A percentile compares a stretch with the other conserved stretches of the same genome.
These are phyloP conservation scores for Salicornia ramosissima DNA, from an alignment of 148 eudicot species.

Conservation along the genomic window DNA sequence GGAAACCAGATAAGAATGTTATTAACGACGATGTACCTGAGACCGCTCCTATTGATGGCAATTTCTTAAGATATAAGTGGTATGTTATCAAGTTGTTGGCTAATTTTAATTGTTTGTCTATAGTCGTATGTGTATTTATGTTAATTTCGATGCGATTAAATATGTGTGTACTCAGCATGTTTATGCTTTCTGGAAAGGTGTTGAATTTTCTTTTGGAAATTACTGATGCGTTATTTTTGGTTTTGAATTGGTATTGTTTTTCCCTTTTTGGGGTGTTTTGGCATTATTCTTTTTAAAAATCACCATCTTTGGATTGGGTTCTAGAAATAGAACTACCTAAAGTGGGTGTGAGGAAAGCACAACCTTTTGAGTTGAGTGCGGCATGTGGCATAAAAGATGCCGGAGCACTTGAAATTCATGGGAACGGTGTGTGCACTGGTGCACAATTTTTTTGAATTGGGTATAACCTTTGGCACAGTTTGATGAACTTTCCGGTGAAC, in stretches of 20 bases:
- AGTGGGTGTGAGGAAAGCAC: too few species aligned
- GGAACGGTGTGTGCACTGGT: too few species aligned
- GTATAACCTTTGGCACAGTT: too few species aligned
- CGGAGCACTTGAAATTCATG: too few species aligned
- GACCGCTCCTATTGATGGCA: constrained; percentile 65
- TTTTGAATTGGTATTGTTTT: background rate
- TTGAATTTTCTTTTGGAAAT: background rate
- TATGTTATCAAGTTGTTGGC: constrained; percentile 13
- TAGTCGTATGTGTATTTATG: background rate
- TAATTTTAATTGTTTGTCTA: background rate
- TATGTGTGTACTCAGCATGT: background rate
- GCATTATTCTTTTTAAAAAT: too few species aligned
- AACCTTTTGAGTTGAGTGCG: too few species aligned
- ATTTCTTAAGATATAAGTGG: constrained; percentile 90
- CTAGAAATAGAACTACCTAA: too few species aligned
- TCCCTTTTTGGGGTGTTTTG: background rate
- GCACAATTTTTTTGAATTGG: too few species aligned
- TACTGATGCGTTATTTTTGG: background rate
- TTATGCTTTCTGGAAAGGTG: background rate
- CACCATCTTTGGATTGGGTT: too few species aligned
- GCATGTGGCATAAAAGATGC: too few species aligned
- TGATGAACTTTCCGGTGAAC: too few species aligned
- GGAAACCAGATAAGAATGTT: constrained; percentile 57
- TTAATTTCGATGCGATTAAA: background rate
- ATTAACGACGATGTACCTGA: constrained; percentile 80